These are phyloP conservation scores for Candida ponderosae DNA, from an alignment of 805 yeast genomes.

Conservation along the genomic window DNA sequence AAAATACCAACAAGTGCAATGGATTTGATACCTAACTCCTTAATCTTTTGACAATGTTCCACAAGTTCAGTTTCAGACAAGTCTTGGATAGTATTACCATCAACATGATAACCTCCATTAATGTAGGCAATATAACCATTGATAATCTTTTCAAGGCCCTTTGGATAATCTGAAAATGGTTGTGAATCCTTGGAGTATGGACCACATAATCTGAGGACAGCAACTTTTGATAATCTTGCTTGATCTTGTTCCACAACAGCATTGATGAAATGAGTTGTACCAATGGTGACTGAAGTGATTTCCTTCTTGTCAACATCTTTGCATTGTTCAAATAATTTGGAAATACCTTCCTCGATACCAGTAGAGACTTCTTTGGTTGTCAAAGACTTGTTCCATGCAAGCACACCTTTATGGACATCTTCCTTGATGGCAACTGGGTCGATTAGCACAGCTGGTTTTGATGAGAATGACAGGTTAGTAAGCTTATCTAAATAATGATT, in stretches of 20 bases:
- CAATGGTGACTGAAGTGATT: conserved; percentile 33
- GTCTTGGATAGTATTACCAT: conserved; percentile 29
- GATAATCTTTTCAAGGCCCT: conserved; percentile 24
- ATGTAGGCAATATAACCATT: conserved; percentile 27
- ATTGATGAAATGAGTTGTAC: conserved; percentile 43
- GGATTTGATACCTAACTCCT: conserved; percentile 23
- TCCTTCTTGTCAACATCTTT: conserved; percentile 18
- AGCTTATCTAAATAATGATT: too few species aligned
- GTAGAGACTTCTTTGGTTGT: conserved; percentile 37
- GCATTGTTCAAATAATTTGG: conserved; percentile 22
- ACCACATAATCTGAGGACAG: conserved; percentile 35
- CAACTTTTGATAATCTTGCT: conserved; percentile 32
- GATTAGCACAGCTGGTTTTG: conserved; percentile 29
- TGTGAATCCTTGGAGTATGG: conserved; percentile 28
- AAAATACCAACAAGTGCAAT: conserved; percentile 34
- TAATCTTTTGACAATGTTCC: conserved; percentile 23
- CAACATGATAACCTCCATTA: conserved; percentile 34
- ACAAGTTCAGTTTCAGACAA: conserved; percentile 22
- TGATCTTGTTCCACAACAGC: conserved; percentile 40
- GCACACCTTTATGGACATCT: conserved; percentile 23
- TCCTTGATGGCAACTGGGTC: conserved; percentile 25
- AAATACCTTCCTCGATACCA: conserved; percentile 31
- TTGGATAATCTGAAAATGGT: conserved; percentile 38
- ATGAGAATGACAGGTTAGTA: too few species aligned
- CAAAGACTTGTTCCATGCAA: conserved; percentile 33